Evolutionary conservation across 177 flowering plant genomes (phyloP).

Genomic region (Telopea speciosissima): DNA sequence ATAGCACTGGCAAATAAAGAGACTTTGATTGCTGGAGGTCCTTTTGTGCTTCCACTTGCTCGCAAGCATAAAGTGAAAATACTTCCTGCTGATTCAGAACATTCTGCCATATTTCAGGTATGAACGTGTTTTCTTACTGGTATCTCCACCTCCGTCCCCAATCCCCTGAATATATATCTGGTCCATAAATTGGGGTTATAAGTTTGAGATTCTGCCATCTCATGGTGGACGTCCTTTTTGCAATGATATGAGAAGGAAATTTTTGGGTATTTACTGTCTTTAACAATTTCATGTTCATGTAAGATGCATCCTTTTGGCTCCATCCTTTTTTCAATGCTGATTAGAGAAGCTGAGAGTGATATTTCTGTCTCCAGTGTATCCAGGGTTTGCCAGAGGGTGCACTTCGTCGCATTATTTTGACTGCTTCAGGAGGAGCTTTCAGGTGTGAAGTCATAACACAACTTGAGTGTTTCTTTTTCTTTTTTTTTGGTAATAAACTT

Average conservation of each 20-base stretch:
- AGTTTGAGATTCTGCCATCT: background rate
- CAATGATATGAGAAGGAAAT: background rate
- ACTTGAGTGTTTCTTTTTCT: no score
- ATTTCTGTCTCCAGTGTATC: constrained; percentile 60
- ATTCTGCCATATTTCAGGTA: constrained; percentile 98
- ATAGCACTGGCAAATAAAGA: constrained; percentile 97
- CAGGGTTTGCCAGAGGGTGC: constrained; percentile 97
- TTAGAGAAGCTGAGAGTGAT: constrained; percentile 9
- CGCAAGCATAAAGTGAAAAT: constrained; percentile 87
- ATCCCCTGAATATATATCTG: no score
- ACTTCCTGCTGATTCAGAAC: constrained; percentile 99
- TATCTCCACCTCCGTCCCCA: no score
- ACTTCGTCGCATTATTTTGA: constrained; percentile 76
- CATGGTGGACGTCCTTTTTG: background rate
- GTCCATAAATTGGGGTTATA: background rate
- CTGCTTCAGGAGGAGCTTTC: constrained; percentile 99
- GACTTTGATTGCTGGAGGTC: constrained; percentile 96
- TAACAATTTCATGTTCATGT: background rate
- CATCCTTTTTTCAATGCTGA: background rate
- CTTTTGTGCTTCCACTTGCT: constrained; percentile 97
- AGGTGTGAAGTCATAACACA: constrained; percentile 38
- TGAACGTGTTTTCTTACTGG: background rate
- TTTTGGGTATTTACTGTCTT: background rate
- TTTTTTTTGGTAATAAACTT: no score
- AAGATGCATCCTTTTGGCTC: background rate